These are phyloP conservation scores for Torrubiella hemipterigena DNA, from an alignment of 2,329 filamentous ascomycete species.

Conservation along the genomic window DNA sequence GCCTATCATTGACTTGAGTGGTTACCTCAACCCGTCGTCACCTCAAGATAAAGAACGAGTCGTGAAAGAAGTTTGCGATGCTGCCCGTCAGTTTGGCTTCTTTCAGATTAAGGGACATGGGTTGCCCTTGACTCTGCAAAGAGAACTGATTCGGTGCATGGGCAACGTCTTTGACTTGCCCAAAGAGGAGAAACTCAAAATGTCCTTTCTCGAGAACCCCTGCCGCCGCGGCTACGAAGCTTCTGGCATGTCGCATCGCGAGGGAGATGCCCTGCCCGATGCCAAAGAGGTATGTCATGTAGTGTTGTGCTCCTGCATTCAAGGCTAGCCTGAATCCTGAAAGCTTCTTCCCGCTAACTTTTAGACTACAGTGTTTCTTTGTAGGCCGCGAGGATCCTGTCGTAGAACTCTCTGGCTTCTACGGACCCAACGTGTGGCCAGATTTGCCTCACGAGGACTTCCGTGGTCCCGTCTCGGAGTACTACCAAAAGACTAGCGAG, in stretches of 20 bases:
- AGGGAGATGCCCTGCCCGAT: slow-evolving; percentile 11
- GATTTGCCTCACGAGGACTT: slow-evolving; percentile 16
- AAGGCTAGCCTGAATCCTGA: not conserved
- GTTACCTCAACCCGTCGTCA: no score
- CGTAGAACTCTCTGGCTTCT: slow-evolving; percentile 11
- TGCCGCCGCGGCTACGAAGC: slow-evolving; percentile 16
- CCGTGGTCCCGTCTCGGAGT: slow-evolving; percentile 12
- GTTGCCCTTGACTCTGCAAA: slow-evolving; percentile 11
- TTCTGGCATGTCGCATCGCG: slow-evolving; percentile 13
- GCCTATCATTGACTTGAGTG: no score
- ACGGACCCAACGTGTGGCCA: slow-evolving; percentile 20
- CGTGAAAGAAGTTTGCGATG: no score
- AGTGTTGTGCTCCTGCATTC: no score
- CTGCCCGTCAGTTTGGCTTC: slow-evolving; percentile 16
- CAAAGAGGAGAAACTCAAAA: slow-evolving; percentile 13
- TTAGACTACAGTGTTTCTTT: slow-evolving; percentile 9
- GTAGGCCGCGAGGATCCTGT: slow-evolving; percentile 12
- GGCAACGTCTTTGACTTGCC: slow-evolving; percentile 12
- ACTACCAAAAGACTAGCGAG: slow-evolving; percentile 12
- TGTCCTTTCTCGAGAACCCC: slow-evolving; percentile 13
- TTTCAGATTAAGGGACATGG: slow-evolving; percentile 19
- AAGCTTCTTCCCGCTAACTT: not conserved
- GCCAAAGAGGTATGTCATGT: not conserved
- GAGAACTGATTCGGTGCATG: slow-evolving; percentile 9
- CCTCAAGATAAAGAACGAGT: no score